A percentile compares a stretch with the other conserved stretches of the same genome.
Evolutionary conservation across 2,329 filamentous ascomycete genomes (phyloP).

Genomic region (Neonectria sp.): DNA sequence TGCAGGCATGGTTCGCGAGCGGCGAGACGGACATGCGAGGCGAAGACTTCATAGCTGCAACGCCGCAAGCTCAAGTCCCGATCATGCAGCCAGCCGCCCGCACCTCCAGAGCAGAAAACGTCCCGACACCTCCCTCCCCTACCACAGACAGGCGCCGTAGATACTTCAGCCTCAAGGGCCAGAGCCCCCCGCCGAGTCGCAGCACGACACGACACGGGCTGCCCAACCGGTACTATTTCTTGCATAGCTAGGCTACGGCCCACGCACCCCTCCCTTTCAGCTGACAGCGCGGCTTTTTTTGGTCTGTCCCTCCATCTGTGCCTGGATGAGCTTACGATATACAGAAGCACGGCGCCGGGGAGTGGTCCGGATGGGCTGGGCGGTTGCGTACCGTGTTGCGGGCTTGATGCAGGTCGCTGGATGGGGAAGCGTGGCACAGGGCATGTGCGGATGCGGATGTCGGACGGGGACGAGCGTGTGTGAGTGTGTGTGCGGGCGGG

Average conservation of each 20-base stretch:
- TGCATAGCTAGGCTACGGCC: not conserved
- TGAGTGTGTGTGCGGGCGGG: conserved; percentile 9
- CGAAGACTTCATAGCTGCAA: not conserved
- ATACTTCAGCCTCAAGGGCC: not conserved
- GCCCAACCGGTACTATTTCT: not conserved
- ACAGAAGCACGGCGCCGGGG: not conserved
- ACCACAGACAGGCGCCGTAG: not conserved
- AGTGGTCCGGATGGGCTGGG: conserved; percentile 24
- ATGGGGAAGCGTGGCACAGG: conserved; percentile 45
- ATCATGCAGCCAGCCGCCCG: conserved; percentile 12
- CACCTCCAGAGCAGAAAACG: not conserved
- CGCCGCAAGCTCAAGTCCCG: not conserved
- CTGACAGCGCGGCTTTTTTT: not conserved
- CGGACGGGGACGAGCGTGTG: conserved; percentile 30
- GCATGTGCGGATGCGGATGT: conserved; percentile 36
- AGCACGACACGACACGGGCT: conserved; percentile 19
- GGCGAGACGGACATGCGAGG: not conserved
- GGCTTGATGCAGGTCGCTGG: conserved; percentile 47
- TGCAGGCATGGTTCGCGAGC: not conserved
- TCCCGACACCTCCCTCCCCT: not conserved
- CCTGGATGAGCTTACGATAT: conserved; percentile 11
- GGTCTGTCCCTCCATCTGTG: not conserved
- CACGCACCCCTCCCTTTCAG: not conserved
- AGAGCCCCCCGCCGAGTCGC: conserved; percentile 4
- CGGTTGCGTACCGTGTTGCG: conserved; percentile 25